These are phyloP conservation scores for Yarrowia sp. DNA, from an alignment of 805 yeast species.

Conservation along the genomic window DNA sequence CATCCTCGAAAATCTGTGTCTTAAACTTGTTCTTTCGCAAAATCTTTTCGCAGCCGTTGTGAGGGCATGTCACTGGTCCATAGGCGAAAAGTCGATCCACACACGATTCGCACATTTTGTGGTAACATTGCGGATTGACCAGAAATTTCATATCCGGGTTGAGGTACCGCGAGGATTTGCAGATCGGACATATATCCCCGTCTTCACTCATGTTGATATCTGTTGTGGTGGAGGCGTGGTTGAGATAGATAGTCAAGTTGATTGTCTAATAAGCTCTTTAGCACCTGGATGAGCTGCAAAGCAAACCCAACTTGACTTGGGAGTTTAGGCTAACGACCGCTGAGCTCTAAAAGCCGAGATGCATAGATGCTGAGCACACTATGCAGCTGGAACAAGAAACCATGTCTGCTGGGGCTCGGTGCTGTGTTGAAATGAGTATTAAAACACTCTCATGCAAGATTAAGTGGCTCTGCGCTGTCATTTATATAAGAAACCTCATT, in stretches of 20 bases:
- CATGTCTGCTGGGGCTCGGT: too few relatives aligned
- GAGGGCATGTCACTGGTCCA: slow-evolving; percentile 98
- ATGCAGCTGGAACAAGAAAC: background rate
- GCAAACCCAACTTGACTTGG: background rate
- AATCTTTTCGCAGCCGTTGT: slow-evolving; percentile 82
- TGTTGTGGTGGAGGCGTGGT: background rate
- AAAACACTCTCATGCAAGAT: too few relatives aligned
- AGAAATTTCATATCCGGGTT: slow-evolving; percentile 90
- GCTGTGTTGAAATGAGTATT: too few relatives aligned
- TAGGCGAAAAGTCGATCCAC: slow-evolving; percentile 90
- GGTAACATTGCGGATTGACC: slow-evolving; percentile 96
- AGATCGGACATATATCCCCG: slow-evolving; percentile 89
- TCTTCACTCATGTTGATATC: slow-evolving; percentile 25
- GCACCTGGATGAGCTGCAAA: background rate
- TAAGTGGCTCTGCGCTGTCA: too few relatives aligned
- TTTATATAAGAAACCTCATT: too few relatives aligned
- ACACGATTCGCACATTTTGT: slow-evolving; percentile 92
- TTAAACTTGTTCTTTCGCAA: slow-evolving; percentile 86
- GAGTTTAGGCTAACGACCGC: background rate
- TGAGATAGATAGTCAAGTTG: background rate
- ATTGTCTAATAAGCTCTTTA: background rate
- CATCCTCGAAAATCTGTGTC: slow-evolving; percentile 88
- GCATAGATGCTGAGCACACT: background rate
- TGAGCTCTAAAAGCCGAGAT: background rate
- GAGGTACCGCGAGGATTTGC: slow-evolving; percentile 90